Conservation (phyloP, 192 early-diverging fungal genomes). For the Tieghemiomyces parasiticus region DNA sequence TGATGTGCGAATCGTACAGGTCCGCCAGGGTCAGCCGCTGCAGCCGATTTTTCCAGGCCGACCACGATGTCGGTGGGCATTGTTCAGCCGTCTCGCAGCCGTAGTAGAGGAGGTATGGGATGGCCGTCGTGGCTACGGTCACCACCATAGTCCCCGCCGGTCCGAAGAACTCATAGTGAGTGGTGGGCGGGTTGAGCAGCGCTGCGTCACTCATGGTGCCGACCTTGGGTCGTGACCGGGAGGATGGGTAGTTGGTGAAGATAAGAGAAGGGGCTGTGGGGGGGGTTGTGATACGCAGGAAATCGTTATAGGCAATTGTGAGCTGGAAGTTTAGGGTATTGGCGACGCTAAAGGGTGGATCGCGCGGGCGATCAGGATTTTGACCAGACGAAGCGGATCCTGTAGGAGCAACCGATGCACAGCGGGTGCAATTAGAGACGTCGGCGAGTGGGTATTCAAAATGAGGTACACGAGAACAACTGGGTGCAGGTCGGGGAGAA, state of each 20-base stretch:
- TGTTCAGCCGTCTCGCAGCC: slow-evolving; percentile 27
- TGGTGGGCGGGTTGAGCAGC: slow-evolving; percentile 43
- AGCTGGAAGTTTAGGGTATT: neutral
- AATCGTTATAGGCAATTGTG: neutral
- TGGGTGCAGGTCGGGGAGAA: too few relatives aligned
- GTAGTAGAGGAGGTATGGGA: slow-evolving; percentile 30
- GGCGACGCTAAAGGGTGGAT: neutral
- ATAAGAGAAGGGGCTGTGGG: neutral
- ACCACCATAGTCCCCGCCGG: slow-evolving; percentile 41
- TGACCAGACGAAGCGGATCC: neutral
- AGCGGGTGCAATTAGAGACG: too few relatives aligned
- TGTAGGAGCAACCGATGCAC: too few relatives aligned
- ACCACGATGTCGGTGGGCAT: slow-evolving; percentile 30
- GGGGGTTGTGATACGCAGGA: neutral
- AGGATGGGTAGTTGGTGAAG: neutral
- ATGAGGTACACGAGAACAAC: too few relatives aligned
- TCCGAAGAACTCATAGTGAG: slow-evolving; percentile 70
- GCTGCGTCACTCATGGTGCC: too few relatives aligned
- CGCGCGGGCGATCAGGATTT: neutral
- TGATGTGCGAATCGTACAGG: slow-evolving; percentile 29
- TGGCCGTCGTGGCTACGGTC: slow-evolving; percentile 23
- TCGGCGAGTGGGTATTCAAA: too few relatives aligned
- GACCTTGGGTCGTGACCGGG: neutral
- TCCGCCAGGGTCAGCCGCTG: slow-evolving; percentile 20
- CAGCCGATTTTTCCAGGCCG: slow-evolving; percentile 5